These are phyloP conservation scores for Hyaloscypha hepaticicola DNA, from an alignment of 495 filamentous ascomycete species.

Conservation along the genomic window DNA sequence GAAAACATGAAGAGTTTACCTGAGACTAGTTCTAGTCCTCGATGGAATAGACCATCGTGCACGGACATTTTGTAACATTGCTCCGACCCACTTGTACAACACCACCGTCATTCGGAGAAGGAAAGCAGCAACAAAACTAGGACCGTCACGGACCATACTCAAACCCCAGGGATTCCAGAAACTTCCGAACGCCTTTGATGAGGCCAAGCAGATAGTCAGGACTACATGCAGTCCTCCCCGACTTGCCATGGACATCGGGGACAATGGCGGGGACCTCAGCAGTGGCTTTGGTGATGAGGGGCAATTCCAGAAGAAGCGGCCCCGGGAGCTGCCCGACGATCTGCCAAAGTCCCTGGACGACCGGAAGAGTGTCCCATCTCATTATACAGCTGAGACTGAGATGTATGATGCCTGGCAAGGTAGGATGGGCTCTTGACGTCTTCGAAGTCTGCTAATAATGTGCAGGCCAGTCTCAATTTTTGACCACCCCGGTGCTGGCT, in stretches of 20 bases:
- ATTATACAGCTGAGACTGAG: slow-evolving; percentile 76
- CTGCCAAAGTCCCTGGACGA: slow-evolving; percentile 91
- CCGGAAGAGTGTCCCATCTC: slow-evolving; percentile 58
- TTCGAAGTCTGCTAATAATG: slow-evolving; percentile 20
- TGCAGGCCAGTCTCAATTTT: slow-evolving; percentile 89
- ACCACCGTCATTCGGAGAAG: slow-evolving; percentile 14
- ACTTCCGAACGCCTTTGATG: slow-evolving; percentile 3
- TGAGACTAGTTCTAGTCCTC: not conserved
- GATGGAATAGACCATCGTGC: not conserved
- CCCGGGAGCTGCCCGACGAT: slow-evolving; percentile 67
- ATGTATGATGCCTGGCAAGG: slow-evolving; percentile 99
- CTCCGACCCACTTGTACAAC: slow-evolving; percentile 9
- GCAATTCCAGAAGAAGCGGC: slow-evolving; percentile 21
- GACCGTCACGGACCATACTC: not conserved
- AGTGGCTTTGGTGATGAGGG: slow-evolving; percentile 41
- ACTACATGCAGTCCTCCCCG: slow-evolving; percentile 27
- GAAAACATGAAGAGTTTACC: not conserved
- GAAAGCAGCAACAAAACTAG: not conserved
- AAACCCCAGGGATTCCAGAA: not conserved
- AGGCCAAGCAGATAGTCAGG: slow-evolving; percentile 17
- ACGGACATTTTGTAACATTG: slow-evolving; percentile 8
- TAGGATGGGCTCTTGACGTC: slow-evolving; percentile 38
- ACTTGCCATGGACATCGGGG: slow-evolving; percentile 56
- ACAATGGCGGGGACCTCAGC: slow-evolving; percentile 42
- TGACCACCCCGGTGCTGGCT: slow-evolving; percentile 79